Conservation (phyloP, 2,329 filamentous ascomycete species). For the Paraphoma chrysanthemicola region DNA sequence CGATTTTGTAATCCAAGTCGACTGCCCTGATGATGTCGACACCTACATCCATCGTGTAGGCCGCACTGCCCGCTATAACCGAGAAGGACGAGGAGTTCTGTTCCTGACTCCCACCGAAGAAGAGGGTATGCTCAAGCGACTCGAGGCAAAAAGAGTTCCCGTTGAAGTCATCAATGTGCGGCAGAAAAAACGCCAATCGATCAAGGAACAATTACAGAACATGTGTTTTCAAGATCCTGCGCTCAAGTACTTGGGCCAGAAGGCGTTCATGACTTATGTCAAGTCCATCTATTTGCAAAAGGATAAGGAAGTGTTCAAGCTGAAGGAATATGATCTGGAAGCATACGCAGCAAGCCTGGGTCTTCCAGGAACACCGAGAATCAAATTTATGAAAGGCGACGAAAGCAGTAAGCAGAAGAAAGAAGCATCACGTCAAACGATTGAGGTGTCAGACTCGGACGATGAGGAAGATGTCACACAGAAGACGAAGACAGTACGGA, state of each 20-base stretch:
- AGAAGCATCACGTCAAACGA: conserved; percentile 76
- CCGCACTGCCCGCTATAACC: conserved; percentile 90
- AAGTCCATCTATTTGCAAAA: conserved; percentile 86
- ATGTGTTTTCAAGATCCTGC: conserved; percentile 96
- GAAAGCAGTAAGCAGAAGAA: conserved; percentile 81
- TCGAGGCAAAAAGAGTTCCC: conserved; percentile 89
- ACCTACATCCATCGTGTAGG: conserved; percentile 98
- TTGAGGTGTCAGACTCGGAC: conserved; percentile 67
- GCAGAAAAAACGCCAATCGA: conserved; percentile 85
- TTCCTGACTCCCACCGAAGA: conserved; percentile 95
- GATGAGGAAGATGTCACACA: conserved; percentile 60
- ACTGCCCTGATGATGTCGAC: conserved; percentile 94
- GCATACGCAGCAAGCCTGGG: conserved; percentile 85
- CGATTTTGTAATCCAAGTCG: conserved; percentile 98
- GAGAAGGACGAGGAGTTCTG: conserved; percentile 83
- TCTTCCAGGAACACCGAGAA: conserved; percentile 87
- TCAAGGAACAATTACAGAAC: conserved; percentile 85
- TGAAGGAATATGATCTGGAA: conserved; percentile 83
- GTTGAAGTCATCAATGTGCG: conserved; percentile 86
- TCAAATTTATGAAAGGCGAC: conserved; percentile 91
- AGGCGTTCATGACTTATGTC: conserved; percentile 91
- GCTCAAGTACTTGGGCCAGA: conserved; percentile 93
- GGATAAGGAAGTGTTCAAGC: conserved; percentile 89
- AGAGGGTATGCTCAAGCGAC: conserved; percentile 82
- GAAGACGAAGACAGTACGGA: conserved; percentile 74